Evolutionary conservation across 306 rosid species (phyloP).

Genomic region (Prunus armeniaca): DNA sequence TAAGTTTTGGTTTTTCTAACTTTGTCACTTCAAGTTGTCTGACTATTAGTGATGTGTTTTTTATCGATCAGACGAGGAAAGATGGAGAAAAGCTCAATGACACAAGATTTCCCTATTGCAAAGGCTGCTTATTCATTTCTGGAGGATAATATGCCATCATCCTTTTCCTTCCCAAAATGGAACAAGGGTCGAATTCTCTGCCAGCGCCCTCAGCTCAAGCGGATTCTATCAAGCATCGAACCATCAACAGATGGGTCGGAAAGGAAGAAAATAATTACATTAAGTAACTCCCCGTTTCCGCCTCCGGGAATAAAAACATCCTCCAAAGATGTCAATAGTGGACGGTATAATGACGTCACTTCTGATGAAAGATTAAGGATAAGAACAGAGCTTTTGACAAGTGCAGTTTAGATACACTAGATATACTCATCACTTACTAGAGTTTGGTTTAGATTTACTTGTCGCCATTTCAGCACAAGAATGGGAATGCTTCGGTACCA

Average conservation of each 20-base stretch:
- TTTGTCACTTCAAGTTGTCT: neutral
- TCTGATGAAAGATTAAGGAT: conserved; percentile 47
- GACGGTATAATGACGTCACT: conserved; percentile 42
- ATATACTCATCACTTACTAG: neutral
- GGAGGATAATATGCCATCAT: conserved; percentile 55
- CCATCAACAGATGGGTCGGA: conserved; percentile 46
- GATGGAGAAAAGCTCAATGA: conserved; percentile 56
- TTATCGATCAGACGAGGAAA: conserved; percentile 65
- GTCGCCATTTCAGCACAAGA: neutral
- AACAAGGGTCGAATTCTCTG: conserved; percentile 90
- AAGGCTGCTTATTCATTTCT: conserved; percentile 76
- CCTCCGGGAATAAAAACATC: conserved; percentile 42
- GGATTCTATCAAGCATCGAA: conserved; percentile 50
- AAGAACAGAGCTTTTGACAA: conserved; percentile 66
- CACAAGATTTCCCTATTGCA: conserved; percentile 60
- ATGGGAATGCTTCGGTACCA: neutral
- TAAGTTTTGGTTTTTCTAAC: neutral
- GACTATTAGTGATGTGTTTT: conserved; percentile 17
- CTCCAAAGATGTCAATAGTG: conserved; percentile 38
- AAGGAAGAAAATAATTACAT: conserved; percentile 43
- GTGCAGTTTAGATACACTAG: conserved; percentile 46
- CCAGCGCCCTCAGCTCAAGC: conserved; percentile 72
- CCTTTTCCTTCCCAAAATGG: conserved; percentile 73
- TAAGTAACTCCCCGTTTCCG: conserved; percentile 52
- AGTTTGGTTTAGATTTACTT: conserved; percentile 13